Evolutionary conservation across 2,329 filamentous ascomycete genomes (phyloP).

Genomic region (Fusarium poae): DNA sequence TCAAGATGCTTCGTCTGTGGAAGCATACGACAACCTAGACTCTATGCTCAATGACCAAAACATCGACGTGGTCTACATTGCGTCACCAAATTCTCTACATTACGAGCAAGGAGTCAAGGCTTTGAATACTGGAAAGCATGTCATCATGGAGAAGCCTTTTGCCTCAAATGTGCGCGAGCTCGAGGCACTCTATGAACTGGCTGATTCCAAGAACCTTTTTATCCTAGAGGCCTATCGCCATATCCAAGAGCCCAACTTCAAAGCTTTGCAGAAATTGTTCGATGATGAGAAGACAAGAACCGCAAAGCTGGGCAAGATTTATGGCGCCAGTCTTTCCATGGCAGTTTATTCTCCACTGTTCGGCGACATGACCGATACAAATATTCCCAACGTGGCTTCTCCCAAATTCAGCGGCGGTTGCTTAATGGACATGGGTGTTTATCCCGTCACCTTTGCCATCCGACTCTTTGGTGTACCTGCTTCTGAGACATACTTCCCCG

Average conservation of each 20-base stretch:
- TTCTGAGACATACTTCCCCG: slow-evolving; percentile 24
- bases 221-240: slow-evolving; percentile 40
- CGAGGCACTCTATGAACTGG: slow-evolving; percentile 26
- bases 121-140: slow-evolving; percentile 28
- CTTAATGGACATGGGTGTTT: slow-evolving; percentile 42
- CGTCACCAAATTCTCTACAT: slow-evolving; percentile 40
- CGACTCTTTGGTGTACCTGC: slow-evolving; percentile 33
- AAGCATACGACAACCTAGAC: slow-evolving; percentile 28
- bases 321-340: slow-evolving; percentile 35
- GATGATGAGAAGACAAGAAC: slow-evolving; percentile 27
- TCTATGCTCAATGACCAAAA: slow-evolving; percentile 19
- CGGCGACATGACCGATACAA: slow-evolving; percentile 14
- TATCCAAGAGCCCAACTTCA: slow-evolving; percentile 43
- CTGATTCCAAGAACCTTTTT: slow-evolving; percentile 30
- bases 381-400: slow-evolving; percentile 36
- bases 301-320: slow-evolving; percentile 29
- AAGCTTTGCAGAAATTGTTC: slow-evolving; percentile 28
- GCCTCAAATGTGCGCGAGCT: slow-evolving; percentile 34
- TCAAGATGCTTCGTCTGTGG: slow-evolving; percentile 6
- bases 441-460: slow-evolving; percentile 36
- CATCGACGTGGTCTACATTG: slow-evolving; percentile 35
- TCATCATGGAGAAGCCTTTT: slow-evolving; percentile 42
- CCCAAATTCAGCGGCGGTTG: slow-evolving; percentile 36
- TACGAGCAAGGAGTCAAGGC: slow-evolving; percentile 30
- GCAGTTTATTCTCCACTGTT: slow-evolving; percentile 28